Base-by-base conservation (phyloP, 331 rosid species). In the Acacia pycnantha region DNA sequence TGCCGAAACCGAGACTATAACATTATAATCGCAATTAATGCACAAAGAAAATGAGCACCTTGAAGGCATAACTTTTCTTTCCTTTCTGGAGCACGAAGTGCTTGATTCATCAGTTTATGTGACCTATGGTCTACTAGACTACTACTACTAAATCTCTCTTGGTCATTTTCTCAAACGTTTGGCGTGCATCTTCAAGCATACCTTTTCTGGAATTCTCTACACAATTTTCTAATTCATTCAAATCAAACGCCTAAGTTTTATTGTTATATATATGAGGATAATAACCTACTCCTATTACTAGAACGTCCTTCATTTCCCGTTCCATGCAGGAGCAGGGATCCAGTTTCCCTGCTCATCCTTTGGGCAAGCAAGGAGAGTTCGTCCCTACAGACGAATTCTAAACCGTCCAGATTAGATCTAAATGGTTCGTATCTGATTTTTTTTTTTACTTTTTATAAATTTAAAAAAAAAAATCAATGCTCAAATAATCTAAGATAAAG, bases 151-250 rank as follows among this genome's bases (percentile, higher is more conserved):
- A 79, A 74, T 29, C 79, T 56, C 80, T 78, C 29, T 41, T 68
- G 40, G 81, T 84, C 97, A 90, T 86, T 86, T 85, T 85, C 90
- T 82, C 92, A 77, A 91, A 95, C 89, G 89, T 61, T 16, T 84
- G 81, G 44, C 70, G 22, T 62, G 92, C 93, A 67, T 88, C 88
- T 71, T 80, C 80, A 43, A 93, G 53, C 65, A 91, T 50, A 19
- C 80, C 84, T 1, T 64, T 82, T 76, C 79, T 82, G 19, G 21
- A 88, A 91, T 73, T 50, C 78, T 87, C 77, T 84, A 46, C 97
- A 88, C 79, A 95, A 81, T 47, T 90, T 84, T 66, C 92, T 89
- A 80, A 46, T 91, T 87, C 41, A 85, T 26, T 82, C 84, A 80
- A 88, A 84, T 6, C 41, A 37, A 37, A 33, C 5, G 6, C 61